Conservation (phyloP, 306 rosid genomes). For the Cicer chorassanicum region DNA sequence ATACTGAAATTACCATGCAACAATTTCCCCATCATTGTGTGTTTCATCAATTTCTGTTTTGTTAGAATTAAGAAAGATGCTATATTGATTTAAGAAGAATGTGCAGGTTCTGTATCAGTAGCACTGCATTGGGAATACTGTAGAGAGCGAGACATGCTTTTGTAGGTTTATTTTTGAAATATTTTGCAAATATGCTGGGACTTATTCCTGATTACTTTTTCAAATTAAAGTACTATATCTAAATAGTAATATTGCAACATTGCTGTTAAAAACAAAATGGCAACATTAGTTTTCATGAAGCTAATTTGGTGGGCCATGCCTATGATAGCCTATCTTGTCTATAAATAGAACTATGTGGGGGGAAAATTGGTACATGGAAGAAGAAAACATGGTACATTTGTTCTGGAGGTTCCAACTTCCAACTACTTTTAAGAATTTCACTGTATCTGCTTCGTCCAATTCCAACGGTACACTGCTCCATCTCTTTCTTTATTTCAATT, state of each 20-base stretch:
- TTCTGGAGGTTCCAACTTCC: slow-evolving; percentile 72
- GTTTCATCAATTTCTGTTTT: too few relatives aligned
- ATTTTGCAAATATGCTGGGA: neutral
- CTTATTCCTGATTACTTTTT: neutral
- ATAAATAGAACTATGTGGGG: neutral
- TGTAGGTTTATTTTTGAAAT: neutral
- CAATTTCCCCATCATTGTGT: neutral
- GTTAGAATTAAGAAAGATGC: too few relatives aligned
- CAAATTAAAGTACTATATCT: neutral
- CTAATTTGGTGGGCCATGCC: slow-evolving; percentile 42
- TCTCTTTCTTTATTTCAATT: slow-evolving; percentile 14
- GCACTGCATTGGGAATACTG: neutral
- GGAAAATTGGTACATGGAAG: neutral
- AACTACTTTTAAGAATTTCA: slow-evolving; percentile 57
- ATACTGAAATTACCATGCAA: neutral
- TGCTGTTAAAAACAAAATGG: too few relatives aligned
- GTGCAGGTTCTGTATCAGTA: neutral
- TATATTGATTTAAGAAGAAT: neutral
- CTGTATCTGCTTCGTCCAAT: slow-evolving; percentile 68
- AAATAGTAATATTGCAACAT: neutral
- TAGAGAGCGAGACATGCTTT: neutral
- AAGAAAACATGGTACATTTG: slow-evolving; percentile 64
- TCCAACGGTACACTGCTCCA: slow-evolving; percentile 57
- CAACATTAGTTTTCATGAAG: neutral
- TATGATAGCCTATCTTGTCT: slow-evolving; percentile 11